Conservation (phyloP, 768 basidiomycete species). For the Cytidiella melzeri region DNA sequence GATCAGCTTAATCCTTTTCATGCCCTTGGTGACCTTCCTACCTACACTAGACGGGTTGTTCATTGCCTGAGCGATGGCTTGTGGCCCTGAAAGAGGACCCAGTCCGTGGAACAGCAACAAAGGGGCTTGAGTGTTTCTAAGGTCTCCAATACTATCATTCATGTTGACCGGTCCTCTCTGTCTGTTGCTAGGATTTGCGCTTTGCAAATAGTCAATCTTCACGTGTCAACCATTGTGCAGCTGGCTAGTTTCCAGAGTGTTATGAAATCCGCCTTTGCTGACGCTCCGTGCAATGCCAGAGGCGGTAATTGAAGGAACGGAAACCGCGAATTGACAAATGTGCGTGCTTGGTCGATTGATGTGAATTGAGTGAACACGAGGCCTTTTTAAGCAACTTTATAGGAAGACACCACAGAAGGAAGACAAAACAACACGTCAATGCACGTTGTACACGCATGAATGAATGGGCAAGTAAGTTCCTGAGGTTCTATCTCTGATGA, state of each 20-base stretch:
- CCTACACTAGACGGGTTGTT: slow-evolving; percentile 71
- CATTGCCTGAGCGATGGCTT: slow-evolving; percentile 83
- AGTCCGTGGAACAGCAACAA: slow-evolving; percentile 88
- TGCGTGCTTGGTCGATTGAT: slow-evolving; percentile 77
- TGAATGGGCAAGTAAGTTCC: slow-evolving; percentile 90
- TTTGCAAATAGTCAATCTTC: slow-evolving; percentile 95
- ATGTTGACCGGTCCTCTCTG: slow-evolving; percentile 47
- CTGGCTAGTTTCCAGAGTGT: slow-evolving; percentile 62
- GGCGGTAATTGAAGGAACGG: slow-evolving; percentile 93
- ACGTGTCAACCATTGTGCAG: slow-evolving; percentile 79
- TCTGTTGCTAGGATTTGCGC: slow-evolving; percentile 65
- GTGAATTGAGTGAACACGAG: slow-evolving; percentile 97
- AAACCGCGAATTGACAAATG: slow-evolving; percentile 86
- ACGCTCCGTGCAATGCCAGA: slow-evolving; percentile 80
- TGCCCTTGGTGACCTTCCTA: slow-evolving; percentile 76
- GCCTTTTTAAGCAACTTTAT: slow-evolving; percentile 84
- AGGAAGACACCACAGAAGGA: slow-evolving; percentile 44
- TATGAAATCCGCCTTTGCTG: slow-evolving; percentile 66
- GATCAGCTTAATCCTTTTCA: slow-evolving; percentile 83
- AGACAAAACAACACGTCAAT: slow-evolving; percentile 66
- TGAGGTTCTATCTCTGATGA: slow-evolving; percentile 94
- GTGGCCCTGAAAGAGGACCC: slow-evolving; percentile 81
- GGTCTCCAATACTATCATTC: slow-evolving; percentile 96
- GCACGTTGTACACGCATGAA: slow-evolving; percentile 50
- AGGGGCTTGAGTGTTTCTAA: slow-evolving; percentile 77